Conservation (phyloP, 768 basidiomycete species). For the Porpolomopsis calyptriformis region DNA sequence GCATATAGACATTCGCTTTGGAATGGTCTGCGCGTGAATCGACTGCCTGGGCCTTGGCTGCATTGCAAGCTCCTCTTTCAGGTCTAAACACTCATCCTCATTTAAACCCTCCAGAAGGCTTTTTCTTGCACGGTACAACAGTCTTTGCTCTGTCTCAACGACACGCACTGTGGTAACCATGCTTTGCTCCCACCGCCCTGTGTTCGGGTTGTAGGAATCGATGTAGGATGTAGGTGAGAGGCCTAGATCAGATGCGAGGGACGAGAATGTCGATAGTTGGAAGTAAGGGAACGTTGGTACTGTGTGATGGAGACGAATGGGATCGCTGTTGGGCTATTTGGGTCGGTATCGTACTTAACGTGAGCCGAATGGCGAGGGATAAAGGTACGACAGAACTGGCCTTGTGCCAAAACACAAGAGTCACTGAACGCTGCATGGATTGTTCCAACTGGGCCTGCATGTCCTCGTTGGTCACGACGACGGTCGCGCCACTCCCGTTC, state of each 20-base stretch:
- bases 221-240: conserved; percentile 43
- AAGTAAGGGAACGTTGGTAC: conserved; percentile 59
- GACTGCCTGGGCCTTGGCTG: conserved; percentile 14
- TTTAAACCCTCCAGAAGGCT: conserved; percentile 45
- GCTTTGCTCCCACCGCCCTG: conserved; percentile 61
- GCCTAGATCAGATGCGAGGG: conserved; percentile 45
- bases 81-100: conserved; percentile 47
- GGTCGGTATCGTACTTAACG: neutral
- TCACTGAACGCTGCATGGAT: conserved; percentile 12
- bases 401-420: conserved; percentile 11
- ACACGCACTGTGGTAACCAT: conserved; percentile 46
- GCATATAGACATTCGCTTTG: neutral
- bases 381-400: neutral
- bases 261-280: conserved; percentile 41
- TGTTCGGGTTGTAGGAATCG: conserved; percentile 45
- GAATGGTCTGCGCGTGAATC: neutral
- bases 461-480: neutral
- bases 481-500: neutral
- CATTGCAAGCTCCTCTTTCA: conserved; percentile 44
- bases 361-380: neutral
- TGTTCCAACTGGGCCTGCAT: conserved; percentile 9
- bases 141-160: conserved; percentile 48
- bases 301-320: conserved; percentile 46
- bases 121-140: conserved; percentile 52
- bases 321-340: conserved; percentile 38